Evolutionary conservation across 495 filamentous ascomycete genomes (phyloP).

Genomic region (Friedmanniomyces simplex): DNA sequence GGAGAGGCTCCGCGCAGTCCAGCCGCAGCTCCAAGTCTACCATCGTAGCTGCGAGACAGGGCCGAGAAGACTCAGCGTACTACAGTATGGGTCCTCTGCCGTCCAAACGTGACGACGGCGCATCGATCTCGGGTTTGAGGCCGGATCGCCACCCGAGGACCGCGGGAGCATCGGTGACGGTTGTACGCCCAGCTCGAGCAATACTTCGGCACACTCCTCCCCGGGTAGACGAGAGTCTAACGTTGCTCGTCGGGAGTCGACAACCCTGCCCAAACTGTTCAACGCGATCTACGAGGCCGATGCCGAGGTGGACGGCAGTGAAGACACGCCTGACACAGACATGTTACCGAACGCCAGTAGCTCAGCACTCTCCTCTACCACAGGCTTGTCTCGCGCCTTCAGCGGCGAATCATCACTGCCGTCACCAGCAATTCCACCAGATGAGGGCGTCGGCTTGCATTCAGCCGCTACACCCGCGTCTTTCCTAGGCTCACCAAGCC

Average conservation of each 20-base stretch:
- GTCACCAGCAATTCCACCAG: conserved; percentile 4
- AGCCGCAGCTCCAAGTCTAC: neutral
- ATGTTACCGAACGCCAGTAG: neutral
- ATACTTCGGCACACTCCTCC: neutral
- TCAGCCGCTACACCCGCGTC: neutral
- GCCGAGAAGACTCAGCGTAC: conserved; percentile 8
- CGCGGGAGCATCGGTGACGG: neutral
- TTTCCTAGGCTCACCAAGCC: neutral
- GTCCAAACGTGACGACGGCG: conserved; percentile 1
- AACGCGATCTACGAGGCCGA: conserved; percentile 3
- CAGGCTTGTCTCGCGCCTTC: neutral
- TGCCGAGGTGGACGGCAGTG: neutral
- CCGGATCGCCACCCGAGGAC: conserved; percentile 3
- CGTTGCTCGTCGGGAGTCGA: conserved; percentile 8
- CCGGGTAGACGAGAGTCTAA: neutral
- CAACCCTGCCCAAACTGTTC: conserved; percentile 5
- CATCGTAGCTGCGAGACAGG: neutral
- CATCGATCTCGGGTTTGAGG: conserved; percentile 2
- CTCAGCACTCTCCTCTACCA: neutral
- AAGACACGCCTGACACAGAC: neutral
- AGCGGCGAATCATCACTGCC: neutral
- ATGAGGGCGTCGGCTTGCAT: neutral
- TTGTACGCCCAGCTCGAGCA: neutral
- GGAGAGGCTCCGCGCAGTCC: neutral
- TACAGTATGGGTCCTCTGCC: conserved; percentile 2